Evolutionary conservation across 768 basidiomycete genomes (phyloP), one percentile per base, ranked within the genome.

Genomic region (Lyophyllum semitale): DNA sequence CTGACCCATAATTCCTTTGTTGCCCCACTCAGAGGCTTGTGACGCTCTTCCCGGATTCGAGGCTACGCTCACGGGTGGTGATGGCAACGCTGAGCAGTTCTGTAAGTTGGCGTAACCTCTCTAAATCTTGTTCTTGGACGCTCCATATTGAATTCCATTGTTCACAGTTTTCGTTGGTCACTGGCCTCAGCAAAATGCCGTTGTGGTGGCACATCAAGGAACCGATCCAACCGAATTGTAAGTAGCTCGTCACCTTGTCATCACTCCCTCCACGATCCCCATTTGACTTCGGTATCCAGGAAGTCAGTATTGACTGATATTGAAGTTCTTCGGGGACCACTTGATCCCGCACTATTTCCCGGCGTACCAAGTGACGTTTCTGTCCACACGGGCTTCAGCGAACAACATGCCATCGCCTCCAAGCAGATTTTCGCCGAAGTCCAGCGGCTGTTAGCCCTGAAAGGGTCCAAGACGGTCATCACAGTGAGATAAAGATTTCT

Each of bases 181-280:
- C 58, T 78, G 79, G 71, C 75, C 77, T 0, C 57, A 66, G n/a
- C 57, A 75, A 48, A 69, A 75, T 51, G 65, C 77, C 0, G 73
- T 83, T 27, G 73, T 83, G 13, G 78, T 83, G 8, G 73, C 77
- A 1, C 81, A 83, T 59, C 71, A 83, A 59, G 81, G 82, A 8
- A 82, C 82, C 7, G 76, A 84, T 55, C 75, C 80, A n/a, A 65
- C 66, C 0, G 64, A 74, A 56, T 53, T 84, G 79, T 82, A 41
- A 59, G 71, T 55, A 23, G n/a, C 23, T 22, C 1, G 0, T 0
- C 22, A 22, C 40, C 30, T 22, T 11, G 4, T 48, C 33, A 20
- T 20, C 22, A 4, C 37, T 26, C 9, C 41, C 20, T 8, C 22
- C 8, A 11, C 9, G 18, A 12, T n/a, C 30, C n/a, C n/a, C n/a